phyloP scores from a whole-genome alignment of 495 filamentous ascomycete genomes.

The Cenococcum geophilum region DNA sequence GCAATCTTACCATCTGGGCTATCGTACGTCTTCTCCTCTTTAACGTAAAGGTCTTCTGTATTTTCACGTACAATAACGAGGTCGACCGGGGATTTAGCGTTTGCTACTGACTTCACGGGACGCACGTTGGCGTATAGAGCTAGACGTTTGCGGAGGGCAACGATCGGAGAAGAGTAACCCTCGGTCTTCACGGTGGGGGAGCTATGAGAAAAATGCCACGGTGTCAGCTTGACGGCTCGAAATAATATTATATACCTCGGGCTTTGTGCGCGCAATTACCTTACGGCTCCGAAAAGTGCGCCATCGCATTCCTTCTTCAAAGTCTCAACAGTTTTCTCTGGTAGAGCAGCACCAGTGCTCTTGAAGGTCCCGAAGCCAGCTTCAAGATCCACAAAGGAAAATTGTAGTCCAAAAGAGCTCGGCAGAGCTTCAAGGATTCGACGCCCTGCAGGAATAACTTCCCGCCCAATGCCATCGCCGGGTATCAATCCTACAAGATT shows the following conservation, averaged over 20 bases:
- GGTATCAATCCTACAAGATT: slow-evolving; percentile 72
- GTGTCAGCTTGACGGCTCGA: not conserved
- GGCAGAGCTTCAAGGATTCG: slow-evolving; percentile 85
- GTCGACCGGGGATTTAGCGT: slow-evolving; percentile 65
- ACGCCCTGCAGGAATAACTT: slow-evolving; percentile 94
- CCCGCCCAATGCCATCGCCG: slow-evolving; percentile 95
- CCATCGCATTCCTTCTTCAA: slow-evolving; percentile 88
- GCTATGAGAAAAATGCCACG: slow-evolving; percentile 32
- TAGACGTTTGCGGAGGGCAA: slow-evolving; percentile 90
- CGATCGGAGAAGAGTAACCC: slow-evolving; percentile 96
- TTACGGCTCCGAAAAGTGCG: slow-evolving; percentile 93
- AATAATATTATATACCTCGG: not conserved
- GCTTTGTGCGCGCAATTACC: slow-evolving; percentile 36
- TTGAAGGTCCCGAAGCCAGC: slow-evolving; percentile 93
- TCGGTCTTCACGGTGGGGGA: slow-evolving; percentile 82
- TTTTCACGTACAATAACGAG: slow-evolving; percentile 98
- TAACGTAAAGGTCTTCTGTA: slow-evolving; percentile 98
- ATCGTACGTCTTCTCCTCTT: slow-evolving; percentile 81
- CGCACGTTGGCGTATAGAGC: slow-evolving; percentile 97
- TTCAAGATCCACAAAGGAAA: slow-evolving; percentile 85
- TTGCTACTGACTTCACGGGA: slow-evolving; percentile 78
- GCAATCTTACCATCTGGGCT: slow-evolving; percentile 73
- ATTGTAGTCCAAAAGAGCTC: slow-evolving; percentile 73
- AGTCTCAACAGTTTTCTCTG: slow-evolving; percentile 79
- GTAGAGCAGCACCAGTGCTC: slow-evolving; percentile 76